Base-by-base conservation (phyloP, 2,329 filamentous ascomycete genomes). In the Knoxdaviesia proteae region DNA sequence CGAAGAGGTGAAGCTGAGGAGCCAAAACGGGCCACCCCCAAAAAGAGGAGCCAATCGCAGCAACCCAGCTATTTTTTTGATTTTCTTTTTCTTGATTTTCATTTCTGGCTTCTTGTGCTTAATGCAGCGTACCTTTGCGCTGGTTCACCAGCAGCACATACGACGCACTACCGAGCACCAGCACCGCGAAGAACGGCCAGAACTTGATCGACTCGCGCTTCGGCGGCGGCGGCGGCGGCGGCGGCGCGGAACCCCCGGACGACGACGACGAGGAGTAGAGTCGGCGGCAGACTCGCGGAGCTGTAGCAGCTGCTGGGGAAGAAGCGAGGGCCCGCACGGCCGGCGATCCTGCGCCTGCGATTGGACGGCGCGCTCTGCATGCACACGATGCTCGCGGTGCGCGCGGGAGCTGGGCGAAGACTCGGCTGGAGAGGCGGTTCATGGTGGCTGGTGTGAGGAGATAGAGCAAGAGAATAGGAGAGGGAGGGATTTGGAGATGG, bases 101-200 rank as follows among this genome's bases (percentile, higher is more conserved):
- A 38, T 38, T 30, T 38, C 36, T 38, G 36, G 36, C 10, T 38
- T n/a, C 29, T n/a, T 20, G 41, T 38, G 34, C 5, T 41, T 41
- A 11, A 3, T 36, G 32, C n/a, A 36, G 41, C 38, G 59, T 46
- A 70, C 69, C 63, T 56, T 61, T 61, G 48, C 62, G 66, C 47
- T 56, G 57, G 47, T 71, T 67, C 40, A 67, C 63, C 38, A 74
- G 56, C 34, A 64, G 54, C 33, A 65, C 54, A 53, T 72, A 74
- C 30, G 63, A 67, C 9, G 61, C 62, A 6, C 42, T 46, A 29
- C 42, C 42, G 7, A 44, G 20, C 32, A 11, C 45, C 39, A 46
- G 39, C 33, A 46, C 34, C 7, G 42, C 42, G 5, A 46, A 32
- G 32, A 46, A 46, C 20, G 45, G 45, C 38, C 36, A 39, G 39